Evolutionary conservation across 305 asterid species (phyloP).

Genomic region (Fraxinus xanthoxyloides): DNA sequence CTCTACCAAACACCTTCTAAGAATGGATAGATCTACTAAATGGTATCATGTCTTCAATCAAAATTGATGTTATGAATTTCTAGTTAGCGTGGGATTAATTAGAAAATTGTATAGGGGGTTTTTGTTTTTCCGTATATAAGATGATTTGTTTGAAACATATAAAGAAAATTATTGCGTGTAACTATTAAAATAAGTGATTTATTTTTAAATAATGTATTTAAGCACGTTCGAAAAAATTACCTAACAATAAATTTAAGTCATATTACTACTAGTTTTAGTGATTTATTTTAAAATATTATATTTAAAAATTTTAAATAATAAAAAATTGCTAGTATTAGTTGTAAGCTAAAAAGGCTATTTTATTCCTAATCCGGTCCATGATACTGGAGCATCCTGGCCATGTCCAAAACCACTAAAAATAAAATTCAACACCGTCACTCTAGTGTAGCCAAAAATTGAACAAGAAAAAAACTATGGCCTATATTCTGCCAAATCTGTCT

Average conservation of each 20-base stretch:
- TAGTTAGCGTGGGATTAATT: not conserved
- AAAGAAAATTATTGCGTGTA: too few relatives aligned
- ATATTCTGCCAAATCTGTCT: constrained; percentile 67
- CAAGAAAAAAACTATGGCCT: constrained; percentile 40
- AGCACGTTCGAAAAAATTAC: not conserved
- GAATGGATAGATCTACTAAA: not conserved
- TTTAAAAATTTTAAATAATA: too few relatives aligned
- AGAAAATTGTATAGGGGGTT: not conserved
- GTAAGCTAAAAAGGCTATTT: not conserved
- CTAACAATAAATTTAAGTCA: not conserved
- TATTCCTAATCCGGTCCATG: not conserved
- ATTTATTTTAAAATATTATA: too few relatives aligned
- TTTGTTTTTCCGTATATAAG: not conserved
- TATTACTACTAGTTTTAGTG: not conserved
- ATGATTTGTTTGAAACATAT: not conserved
- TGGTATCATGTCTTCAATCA: not conserved
- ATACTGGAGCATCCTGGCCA: constrained; percentile 15
- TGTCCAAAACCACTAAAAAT: constrained; percentile 40
- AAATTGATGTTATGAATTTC: not conserved
- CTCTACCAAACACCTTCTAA: too few relatives aligned
- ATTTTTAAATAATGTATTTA: not conserved
- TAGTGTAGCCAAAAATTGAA: not conserved
- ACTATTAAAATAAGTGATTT: not conserved
- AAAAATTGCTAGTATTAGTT: not conserved
- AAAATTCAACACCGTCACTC: not conserved